phyloP scores from a whole-genome alignment of 2,329 filamentous ascomycete species.

The Pyrenochaeta sp. region DNA sequence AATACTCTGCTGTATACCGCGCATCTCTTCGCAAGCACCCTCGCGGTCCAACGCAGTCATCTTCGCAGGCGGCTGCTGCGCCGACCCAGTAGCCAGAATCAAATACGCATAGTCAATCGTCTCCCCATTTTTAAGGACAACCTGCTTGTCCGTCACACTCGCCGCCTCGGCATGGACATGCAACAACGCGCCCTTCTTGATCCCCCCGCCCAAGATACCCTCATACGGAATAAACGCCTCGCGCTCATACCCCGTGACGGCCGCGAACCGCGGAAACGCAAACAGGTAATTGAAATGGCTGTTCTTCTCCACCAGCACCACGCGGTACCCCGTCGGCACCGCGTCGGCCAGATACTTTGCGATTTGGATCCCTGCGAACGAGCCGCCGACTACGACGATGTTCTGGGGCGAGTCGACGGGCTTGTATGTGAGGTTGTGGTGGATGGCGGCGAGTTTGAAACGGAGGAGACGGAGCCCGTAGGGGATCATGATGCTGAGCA shows the following conservation, averaged over 20 bases:
- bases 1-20: conserved; percentile 59
- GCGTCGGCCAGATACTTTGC: background rate
- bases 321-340: conserved; percentile 51
- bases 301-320: conserved; percentile 66
- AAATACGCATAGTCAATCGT: conserved; percentile 62
- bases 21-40: conserved; percentile 55
- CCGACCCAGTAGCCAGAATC: conserved; percentile 65
- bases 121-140: conserved; percentile 54
- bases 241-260: conserved; percentile 60
- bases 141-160: conserved; percentile 45
- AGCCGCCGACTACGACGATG: background rate
- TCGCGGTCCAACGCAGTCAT: conserved; percentile 54
- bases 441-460: background rate
- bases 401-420: background rate
- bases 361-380: background rate
- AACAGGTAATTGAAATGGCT: conserved; percentile 69
- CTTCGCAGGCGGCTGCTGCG: conserved; percentile 58
- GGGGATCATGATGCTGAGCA: background rate
- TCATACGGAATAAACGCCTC: conserved; percentile 69
- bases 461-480: background rate
- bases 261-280: conserved; percentile 66
- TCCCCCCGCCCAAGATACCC: conserved; percentile 42
- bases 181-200: conserved; percentile 27
- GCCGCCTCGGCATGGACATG: background rate
- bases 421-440: background rate